Percentiles rank a stretch among this genome's conserved stretches.
Evolutionary conservation across 202 grass and related monocot genomes (phyloP).

Genomic region (Hordeum pubiflorum): DNA sequence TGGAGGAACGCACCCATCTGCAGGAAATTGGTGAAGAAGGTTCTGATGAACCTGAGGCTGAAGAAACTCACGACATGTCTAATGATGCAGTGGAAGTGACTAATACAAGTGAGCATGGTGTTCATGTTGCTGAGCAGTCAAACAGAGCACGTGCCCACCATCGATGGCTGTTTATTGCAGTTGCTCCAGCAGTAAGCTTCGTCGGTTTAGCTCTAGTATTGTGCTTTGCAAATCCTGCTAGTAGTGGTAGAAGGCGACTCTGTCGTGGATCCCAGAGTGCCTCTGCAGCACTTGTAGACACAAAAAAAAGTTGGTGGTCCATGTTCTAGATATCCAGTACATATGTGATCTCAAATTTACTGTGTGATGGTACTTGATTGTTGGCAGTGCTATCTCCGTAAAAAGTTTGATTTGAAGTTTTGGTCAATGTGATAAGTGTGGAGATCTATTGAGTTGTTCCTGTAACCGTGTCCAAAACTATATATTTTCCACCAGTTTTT

Average conservation of each 20-base stretch:
- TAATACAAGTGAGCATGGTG: slow-evolving; percentile 15
- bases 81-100: slow-evolving; percentile 17
- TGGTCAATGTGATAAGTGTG: slow-evolving; percentile 2
- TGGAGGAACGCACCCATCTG: slow-evolving; percentile 8
- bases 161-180: slow-evolving; percentile 59
- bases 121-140: slow-evolving; percentile 12
- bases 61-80: slow-evolving; percentile 13
- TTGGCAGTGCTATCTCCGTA: slow-evolving; percentile 11
- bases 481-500: not conserved
- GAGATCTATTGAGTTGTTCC: not conserved
- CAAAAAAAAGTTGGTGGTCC: slow-evolving; percentile 78
- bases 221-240: slow-evolving; percentile 58
- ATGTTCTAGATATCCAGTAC: slow-evolving; percentile 46
- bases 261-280: slow-evolving; percentile 25
- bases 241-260: slow-evolving; percentile 29
- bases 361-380: not conserved
- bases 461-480: not conserved
- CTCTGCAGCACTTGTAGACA: slow-evolving; percentile 23
- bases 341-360: not conserved
- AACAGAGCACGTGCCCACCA: slow-evolving; percentile 14
- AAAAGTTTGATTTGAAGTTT: slow-evolving; percentile 9
- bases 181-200: slow-evolving; percentile 64
- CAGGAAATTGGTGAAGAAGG: slow-evolving; percentile 31
- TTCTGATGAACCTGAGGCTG: slow-evolving; percentile 35
- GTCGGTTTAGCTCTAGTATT: slow-evolving; percentile 72